Evolutionary conservation across 2,329 filamentous ascomycete genomes (phyloP).

Genomic region (Bisporella sp.): DNA sequence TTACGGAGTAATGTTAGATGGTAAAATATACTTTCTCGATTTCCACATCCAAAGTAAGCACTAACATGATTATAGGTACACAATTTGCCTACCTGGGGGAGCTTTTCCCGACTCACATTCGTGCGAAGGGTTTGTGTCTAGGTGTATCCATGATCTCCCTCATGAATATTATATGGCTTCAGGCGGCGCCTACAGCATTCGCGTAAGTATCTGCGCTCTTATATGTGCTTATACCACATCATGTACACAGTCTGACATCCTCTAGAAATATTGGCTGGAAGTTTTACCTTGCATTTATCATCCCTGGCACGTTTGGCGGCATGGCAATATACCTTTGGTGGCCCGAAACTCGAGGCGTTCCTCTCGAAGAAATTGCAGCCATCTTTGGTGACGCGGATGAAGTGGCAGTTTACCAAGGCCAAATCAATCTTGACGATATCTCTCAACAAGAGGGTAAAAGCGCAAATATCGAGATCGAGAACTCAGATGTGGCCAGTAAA

Average conservation of each 20-base stretch:
- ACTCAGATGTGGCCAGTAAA: no score
- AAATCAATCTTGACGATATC: neutral
- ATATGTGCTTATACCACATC: no score
- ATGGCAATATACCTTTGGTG: neutral
- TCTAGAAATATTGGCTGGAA: conserved; percentile 3
- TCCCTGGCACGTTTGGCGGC: neutral
- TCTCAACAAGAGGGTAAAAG: no score
- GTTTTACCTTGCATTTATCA: conserved; percentile 4
- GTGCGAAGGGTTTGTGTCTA: conserved; percentile 4
- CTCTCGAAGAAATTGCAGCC: conserved; percentile 5
- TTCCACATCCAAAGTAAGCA: no score
- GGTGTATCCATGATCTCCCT: neutral
- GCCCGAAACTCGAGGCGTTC: neutral
- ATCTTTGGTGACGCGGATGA: neutral
- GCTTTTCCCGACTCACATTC: conserved; percentile 8
- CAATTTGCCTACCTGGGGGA: neutral
- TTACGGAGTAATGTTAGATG: neutral
- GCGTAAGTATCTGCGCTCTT: neutral
- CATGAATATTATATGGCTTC: neutral
- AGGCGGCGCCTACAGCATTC: neutral
- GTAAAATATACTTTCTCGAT: neutral
- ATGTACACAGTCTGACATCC: no score
- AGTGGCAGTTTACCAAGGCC: neutral
- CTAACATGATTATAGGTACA: no score
- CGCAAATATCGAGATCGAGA: no score